phyloP scores from a whole-genome alignment of 768 basidiomycete species.

The Lentinus brumalis region DNA sequence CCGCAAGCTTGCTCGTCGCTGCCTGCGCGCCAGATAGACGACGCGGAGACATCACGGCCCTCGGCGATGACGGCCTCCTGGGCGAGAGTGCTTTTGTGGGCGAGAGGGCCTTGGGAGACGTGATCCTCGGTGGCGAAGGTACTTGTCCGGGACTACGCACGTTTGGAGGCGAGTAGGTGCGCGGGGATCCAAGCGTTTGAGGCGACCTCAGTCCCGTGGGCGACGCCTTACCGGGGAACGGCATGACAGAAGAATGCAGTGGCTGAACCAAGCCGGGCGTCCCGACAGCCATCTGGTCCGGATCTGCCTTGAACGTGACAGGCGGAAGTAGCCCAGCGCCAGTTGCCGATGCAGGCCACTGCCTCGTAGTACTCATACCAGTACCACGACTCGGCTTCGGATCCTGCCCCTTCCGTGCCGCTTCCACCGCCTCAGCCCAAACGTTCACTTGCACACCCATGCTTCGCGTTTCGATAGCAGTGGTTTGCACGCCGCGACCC shows the following conservation, averaged over 20 bases:
- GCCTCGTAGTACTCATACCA: slow-evolving; percentile 11
- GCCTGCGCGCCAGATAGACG: slow-evolving; percentile 13
- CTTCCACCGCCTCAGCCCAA: slow-evolving; percentile 16
- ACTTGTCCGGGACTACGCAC: slow-evolving; percentile 13
- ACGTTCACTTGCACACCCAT: slow-evolving; percentile 61
- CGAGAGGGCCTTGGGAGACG: slow-evolving; percentile 14
- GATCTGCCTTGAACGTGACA: slow-evolving; percentile 25
- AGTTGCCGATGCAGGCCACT: slow-evolving; percentile 13
- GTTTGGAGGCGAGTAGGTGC: slow-evolving; percentile 29
- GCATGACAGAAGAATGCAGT: slow-evolving; percentile 17
- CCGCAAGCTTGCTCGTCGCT: slow-evolving; percentile 18
- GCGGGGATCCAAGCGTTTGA: slow-evolving; percentile 30
- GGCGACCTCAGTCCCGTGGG: slow-evolving; percentile 31
- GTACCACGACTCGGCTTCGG: slow-evolving; percentile 8
- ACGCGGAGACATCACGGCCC: slow-evolving; percentile 22
- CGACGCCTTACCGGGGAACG: slow-evolving; percentile 32
- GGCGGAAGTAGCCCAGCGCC: slow-evolving; percentile 23
- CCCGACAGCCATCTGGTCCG: slow-evolving; percentile 24
- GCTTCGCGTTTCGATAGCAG: slow-evolving; percentile 51
- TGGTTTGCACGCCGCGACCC: slow-evolving; percentile 73
- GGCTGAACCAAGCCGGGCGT: slow-evolving; percentile 22
- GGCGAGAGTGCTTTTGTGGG: slow-evolving; percentile 17
- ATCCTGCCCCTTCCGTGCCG: slow-evolving; percentile 7
- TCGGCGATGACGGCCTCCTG: slow-evolving; percentile 13
- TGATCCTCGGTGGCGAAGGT: slow-evolving; percentile 23